Percentiles rank a stretch among this genome's conserved stretches.
Evolutionary conservation across 305 asterid species (phyloP).

Genomic region (Solanum hybrid): DNA sequence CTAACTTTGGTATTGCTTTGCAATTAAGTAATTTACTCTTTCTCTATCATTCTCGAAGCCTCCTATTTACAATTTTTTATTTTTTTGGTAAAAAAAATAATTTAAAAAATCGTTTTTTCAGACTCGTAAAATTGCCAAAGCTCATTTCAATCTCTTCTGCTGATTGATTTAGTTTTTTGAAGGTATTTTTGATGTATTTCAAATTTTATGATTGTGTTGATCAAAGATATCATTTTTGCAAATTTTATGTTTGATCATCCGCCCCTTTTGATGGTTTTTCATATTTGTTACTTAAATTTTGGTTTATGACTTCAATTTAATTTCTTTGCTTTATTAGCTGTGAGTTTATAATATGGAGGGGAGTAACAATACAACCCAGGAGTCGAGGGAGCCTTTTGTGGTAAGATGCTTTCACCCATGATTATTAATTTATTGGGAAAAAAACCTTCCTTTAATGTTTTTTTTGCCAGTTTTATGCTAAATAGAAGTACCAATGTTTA

Average conservation of each 20-base stretch:
- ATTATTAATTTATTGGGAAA: background rate
- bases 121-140: background rate
- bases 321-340: background rate
- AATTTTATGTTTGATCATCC: background rate
- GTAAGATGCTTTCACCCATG: background rate
- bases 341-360: slow-evolving; percentile 1
- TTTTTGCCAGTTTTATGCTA: background rate
- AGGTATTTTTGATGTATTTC: background rate
- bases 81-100: background rate
- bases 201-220: background rate
- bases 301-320: background rate
- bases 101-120: background rate
- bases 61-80: background rate
- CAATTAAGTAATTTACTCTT: background rate
- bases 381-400: slow-evolving; percentile 1
- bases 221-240: background rate
- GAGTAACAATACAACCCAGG: background rate
- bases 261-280: background rate
- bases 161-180: background rate
- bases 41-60: background rate
- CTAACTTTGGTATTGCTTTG: background rate
- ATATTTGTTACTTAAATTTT: background rate
- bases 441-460: background rate
- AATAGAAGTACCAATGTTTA: background rate
- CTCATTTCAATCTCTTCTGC: background rate